Conservation (phyloP, 176 grass and related monocot genomes). For the Rhipidocladum racemiflorum region DNA sequence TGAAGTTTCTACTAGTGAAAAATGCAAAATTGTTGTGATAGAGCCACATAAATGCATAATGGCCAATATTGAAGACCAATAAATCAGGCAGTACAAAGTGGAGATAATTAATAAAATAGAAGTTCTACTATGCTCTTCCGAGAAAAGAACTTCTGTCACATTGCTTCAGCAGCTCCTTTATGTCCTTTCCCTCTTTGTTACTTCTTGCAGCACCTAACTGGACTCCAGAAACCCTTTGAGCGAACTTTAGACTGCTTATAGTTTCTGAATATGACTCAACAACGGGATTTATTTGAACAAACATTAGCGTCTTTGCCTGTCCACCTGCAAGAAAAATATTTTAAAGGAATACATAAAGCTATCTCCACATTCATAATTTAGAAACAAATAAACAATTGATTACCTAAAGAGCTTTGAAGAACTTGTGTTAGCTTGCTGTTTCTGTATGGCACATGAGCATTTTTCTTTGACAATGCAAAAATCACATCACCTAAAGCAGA, state of each 20-base stretch:
- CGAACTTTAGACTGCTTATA: constrained; percentile 91
- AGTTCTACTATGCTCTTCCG: too few relatives aligned
- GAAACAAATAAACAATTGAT: constrained; percentile 8
- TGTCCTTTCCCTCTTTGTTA: constrained; percentile 92
- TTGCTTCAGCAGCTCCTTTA: constrained; percentile 93
- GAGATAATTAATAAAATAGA: too few relatives aligned
- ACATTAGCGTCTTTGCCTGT: constrained; percentile 95
- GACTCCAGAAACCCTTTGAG: constrained; percentile 94
- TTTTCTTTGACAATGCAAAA: constrained; percentile 84
- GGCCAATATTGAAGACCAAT: too few relatives aligned
- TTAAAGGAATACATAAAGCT: neutral
- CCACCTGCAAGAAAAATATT: constrained; percentile 60
- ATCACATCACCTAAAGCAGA: constrained; percentile 94
- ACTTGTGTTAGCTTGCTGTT: constrained; percentile 98
- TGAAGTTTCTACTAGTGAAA: too few relatives aligned
- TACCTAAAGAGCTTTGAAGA: constrained; percentile 97
- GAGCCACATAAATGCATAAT: too few relatives aligned
- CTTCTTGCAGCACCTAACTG: constrained; percentile 90
- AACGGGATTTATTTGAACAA: constrained; percentile 98
- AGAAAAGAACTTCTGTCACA: too few relatives aligned
- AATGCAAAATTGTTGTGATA: too few relatives aligned
- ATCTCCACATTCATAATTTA: constrained; percentile 12
- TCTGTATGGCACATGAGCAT: constrained; percentile 80
- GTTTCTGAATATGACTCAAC: constrained; percentile 92
- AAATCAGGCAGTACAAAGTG: too few relatives aligned